Evolutionary conservation across 306 rosid genomes (phyloP).

Genomic region (Sphenostylis stenocarpa): DNA sequence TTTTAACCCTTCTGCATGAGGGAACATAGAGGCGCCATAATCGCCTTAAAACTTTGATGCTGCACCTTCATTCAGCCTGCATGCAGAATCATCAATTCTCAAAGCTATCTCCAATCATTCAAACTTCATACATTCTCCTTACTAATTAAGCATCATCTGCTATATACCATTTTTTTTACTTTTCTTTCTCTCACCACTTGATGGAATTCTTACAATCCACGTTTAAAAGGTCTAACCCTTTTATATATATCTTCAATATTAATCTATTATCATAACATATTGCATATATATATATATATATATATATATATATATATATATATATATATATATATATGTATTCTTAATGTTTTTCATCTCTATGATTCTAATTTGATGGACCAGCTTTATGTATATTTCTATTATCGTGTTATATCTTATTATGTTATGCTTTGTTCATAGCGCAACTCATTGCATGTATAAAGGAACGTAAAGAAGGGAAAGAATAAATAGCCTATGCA

Average conservation of each 20-base stretch:
- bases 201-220: neutral
- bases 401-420: no score
- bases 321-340: no score
- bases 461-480: conserved; percentile 23
- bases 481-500: neutral
- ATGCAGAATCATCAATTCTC: neutral
- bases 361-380: neutral
- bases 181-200: neutral
- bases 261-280: no score
- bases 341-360: no score
- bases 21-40: neutral
- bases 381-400: neutral
- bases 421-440: neutral
- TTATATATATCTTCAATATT: neutral
- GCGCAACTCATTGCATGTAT: conserved; percentile 17
- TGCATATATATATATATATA: no score
- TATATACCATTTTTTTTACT: neutral
- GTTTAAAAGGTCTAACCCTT: neutral
- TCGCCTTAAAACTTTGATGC: conserved; percentile 18
- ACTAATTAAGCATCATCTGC: neutral
- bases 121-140: no score
- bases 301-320: no score
- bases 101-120: neutral
- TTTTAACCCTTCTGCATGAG: neutral
- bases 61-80: neutral